Evolutionary conservation across 805 yeast species (phyloP).

Genomic region (Myxozyma mucilagina): DNA sequence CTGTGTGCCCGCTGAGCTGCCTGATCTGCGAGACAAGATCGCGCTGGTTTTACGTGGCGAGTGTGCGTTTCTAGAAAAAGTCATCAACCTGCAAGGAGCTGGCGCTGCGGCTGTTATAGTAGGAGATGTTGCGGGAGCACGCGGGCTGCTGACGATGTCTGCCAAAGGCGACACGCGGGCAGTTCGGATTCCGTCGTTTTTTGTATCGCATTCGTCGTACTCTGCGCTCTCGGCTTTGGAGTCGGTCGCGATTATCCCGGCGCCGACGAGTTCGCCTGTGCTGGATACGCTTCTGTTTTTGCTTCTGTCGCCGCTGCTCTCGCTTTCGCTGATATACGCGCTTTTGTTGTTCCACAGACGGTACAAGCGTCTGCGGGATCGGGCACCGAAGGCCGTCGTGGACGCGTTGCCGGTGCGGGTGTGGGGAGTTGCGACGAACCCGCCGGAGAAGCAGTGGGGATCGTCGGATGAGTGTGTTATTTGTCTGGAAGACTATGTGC

Average conservation of each 20-base stretch:
- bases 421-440: constrained; percentile 35
- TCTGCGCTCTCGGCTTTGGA: constrained; percentile 25
- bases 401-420: constrained; percentile 42
- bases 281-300: constrained; percentile 42
- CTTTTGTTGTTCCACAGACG: constrained; percentile 42
- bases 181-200: constrained; percentile 52
- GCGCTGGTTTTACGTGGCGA: constrained; percentile 51
- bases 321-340: constrained; percentile 42
- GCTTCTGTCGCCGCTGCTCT: constrained; percentile 45
- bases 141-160: constrained; percentile 57
- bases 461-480: constrained; percentile 59
- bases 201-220: constrained; percentile 51
- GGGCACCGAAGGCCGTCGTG: constrained; percentile 44
- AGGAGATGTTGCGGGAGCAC: constrained; percentile 52
- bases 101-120: constrained; percentile 57
- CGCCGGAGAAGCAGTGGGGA: constrained; percentile 41
- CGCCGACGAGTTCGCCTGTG: constrained; percentile 39
- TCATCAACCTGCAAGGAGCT: constrained; percentile 46
- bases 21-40: constrained; percentile 37
- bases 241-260: constrained; percentile 33
- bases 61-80: constrained; percentile 57
- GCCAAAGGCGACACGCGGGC: constrained; percentile 49
- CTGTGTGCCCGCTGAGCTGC: constrained; percentile 28
- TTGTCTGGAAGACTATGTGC: constrained; percentile 56
- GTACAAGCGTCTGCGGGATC: constrained; percentile 38